phyloP scores from a whole-genome alignment of 2,329 filamentous ascomycete genomes.

The Elsinoe batatas region DNA sequence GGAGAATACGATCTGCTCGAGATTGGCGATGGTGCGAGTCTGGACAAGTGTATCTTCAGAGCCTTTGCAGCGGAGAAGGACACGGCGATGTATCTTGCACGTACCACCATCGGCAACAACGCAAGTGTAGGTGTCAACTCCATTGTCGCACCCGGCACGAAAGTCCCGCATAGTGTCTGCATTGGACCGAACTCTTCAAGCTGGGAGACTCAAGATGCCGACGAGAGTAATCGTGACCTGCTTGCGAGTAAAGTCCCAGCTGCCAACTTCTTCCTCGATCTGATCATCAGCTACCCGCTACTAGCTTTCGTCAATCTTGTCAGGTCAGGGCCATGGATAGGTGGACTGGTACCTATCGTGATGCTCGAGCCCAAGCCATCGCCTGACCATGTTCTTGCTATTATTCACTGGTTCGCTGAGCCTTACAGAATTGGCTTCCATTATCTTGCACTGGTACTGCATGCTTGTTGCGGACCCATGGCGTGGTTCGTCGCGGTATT shows the following conservation, averaged over 20 bases:
- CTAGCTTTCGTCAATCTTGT: conserved; percentile 32
- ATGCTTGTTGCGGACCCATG: conserved; percentile 34
- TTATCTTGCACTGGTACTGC: conserved; percentile 39
- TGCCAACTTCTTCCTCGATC: conserved; percentile 37
- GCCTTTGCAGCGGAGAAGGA: conserved; percentile 49
- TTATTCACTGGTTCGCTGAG: conserved; percentile 42
- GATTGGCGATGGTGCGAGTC: conserved; percentile 40
- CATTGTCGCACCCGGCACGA: conserved; percentile 42
- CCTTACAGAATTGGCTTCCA: conserved; percentile 41
- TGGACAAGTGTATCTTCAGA: conserved; percentile 41
- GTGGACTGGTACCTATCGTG: conserved; percentile 37
- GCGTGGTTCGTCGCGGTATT: conserved; percentile 37
- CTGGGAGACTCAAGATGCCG: conserved; percentile 43
- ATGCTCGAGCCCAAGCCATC: conserved; percentile 27
- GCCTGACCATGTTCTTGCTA: conserved; percentile 31
- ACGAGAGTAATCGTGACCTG: conserved; percentile 40
- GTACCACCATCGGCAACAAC: conserved; percentile 41
- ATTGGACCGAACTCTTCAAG: conserved; percentile 50
- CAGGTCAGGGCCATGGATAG: conserved; percentile 37
- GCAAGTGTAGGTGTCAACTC: conserved; percentile 40
- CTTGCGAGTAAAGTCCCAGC: conserved; percentile 30
- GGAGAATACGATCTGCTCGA: conserved; percentile 51
- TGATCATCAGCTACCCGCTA: conserved; percentile 38
- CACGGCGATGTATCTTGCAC: conserved; percentile 48
- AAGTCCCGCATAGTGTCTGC: conserved; percentile 40